Evolutionary conservation across 2,329 filamentous ascomycete species (phyloP).

Genomic region (Sarocladium strictum): DNA sequence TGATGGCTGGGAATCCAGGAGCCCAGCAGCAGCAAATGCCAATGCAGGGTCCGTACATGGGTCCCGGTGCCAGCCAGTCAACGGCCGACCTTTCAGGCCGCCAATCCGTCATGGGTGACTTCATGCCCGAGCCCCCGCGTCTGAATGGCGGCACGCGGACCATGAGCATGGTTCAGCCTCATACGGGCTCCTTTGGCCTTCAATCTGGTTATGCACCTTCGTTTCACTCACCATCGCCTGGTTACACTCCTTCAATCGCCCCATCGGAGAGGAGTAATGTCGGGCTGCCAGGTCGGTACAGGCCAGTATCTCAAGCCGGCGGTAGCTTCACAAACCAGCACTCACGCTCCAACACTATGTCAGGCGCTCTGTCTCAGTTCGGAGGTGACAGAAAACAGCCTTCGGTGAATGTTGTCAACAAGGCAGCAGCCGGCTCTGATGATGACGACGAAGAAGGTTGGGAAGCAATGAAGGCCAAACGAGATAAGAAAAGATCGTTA

Average conservation of each 20-base stretch:
- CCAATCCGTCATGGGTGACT: constrained; percentile 30
- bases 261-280: constrained; percentile 94
- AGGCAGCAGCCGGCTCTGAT: constrained; percentile 34
- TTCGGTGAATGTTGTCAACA: constrained; percentile 30
- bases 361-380: constrained; percentile 22
- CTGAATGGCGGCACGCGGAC: constrained; percentile 52
- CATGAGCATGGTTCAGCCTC: constrained; percentile 80
- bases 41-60: constrained; percentile 23
- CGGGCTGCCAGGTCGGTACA: constrained; percentile 82
- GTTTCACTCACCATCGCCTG: constrained; percentile 33
- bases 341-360: constrained; percentile 28
- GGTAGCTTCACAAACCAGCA: constrained; percentile 22
- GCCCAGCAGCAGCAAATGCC: constrained; percentile 16
- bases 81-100: constrained; percentile 7
- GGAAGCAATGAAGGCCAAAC: constrained; percentile 64
- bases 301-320: constrained; percentile 70
- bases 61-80: constrained; percentile 29
- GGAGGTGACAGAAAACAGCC: constrained; percentile 26
- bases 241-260: constrained; percentile 86
- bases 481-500: constrained; percentile 60
- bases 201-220: constrained; percentile 28
- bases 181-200: constrained; percentile 52
- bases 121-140: constrained; percentile 32
- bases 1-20: constrained; percentile 51
- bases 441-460: constrained; percentile 65